Percentiles rank a stretch among this genome's conserved stretches.
Evolutionary conservation across 2,329 filamentous ascomycete genomes (phyloP).

Genomic region (Emergomyces orientalis): DNA sequence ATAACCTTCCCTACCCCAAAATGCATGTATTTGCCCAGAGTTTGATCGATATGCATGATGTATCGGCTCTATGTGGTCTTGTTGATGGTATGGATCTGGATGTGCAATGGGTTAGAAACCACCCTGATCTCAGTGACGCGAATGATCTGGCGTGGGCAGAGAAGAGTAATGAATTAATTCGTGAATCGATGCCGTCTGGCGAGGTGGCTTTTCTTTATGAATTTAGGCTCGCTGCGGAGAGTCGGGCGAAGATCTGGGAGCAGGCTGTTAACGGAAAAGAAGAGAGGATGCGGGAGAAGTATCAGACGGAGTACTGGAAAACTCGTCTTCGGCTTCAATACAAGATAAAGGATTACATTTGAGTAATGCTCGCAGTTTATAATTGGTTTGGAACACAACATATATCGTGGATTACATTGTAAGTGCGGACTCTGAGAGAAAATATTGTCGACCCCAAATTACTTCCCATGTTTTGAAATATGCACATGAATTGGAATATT

Average conservation of each 20-base stretch:
- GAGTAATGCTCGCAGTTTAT: neutral
- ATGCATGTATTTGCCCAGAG: conserved; percentile 18
- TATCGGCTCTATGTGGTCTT: conserved; percentile 12
- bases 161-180: neutral
- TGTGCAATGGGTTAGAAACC: conserved; percentile 18
- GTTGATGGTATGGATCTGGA: no score
- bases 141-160: conserved; percentile 14
- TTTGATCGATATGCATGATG: conserved; percentile 17
- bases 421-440: no score
- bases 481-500: no score
- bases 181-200: neutral
- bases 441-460: no score
- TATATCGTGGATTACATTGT: neutral
- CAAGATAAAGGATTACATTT: neutral
- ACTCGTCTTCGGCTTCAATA: neutral
- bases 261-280: neutral
- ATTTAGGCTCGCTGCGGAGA: neutral
- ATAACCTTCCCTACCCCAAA: conserved; percentile 17
- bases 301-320: neutral
- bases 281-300: neutral
- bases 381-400: no score
- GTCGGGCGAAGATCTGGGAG: neutral
- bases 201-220: neutral
- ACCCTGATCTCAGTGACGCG: conserved; percentile 16
- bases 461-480: no score